Evolutionary conservation across 306 rosid genomes (phyloP), one percentile per base, ranked within the genome.

Genomic region (Delonix regia): DNA sequence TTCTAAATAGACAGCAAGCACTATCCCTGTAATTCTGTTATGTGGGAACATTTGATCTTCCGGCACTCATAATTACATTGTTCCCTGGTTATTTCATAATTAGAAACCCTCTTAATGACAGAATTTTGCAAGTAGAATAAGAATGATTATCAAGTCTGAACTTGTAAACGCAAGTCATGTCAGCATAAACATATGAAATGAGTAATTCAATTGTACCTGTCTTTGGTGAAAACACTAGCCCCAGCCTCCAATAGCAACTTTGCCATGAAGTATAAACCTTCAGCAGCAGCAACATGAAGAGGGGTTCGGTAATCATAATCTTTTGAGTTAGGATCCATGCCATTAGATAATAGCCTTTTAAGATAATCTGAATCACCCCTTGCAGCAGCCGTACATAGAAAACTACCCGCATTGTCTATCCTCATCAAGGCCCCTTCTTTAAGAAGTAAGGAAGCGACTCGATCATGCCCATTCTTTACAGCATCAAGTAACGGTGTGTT

Each of bases 401-500:
- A 88, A 75, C 86, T 83, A 65, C 93, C 97, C 51, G 89, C 85
- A 81, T 87, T 81, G 11, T 89, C 97, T 10, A 94, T 80, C 66
- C 62, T 75, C 87, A 94, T 45, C 1, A 89, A 51, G 11, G 97
- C 99, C 55, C 99, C 99, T 89, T 92, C 79, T 74, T 70, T 81
- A 39, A 84, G 80, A 62, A 94, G 95, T 83, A 92, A 79, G 78
- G 89, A 88, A 78, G 94, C 90, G 76, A 90, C 71, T 69, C 55
- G 90, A 79, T 94, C 98, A 22, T 94, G 82, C 61, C 92, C 97
- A 55, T 88, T 92, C 86, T 89, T 92, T 70, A 92, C 83, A 75
- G 97, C 95, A 85, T 94, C 99, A 80, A 92, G 80, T 79, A 94
- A 82, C 16, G 99, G 97, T 9, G 97, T 89, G 78, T 82, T 94